These are phyloP conservation scores for Calycina herbarum DNA, from an alignment of 2,329 filamentous ascomycete species.

Conservation along the genomic window DNA sequence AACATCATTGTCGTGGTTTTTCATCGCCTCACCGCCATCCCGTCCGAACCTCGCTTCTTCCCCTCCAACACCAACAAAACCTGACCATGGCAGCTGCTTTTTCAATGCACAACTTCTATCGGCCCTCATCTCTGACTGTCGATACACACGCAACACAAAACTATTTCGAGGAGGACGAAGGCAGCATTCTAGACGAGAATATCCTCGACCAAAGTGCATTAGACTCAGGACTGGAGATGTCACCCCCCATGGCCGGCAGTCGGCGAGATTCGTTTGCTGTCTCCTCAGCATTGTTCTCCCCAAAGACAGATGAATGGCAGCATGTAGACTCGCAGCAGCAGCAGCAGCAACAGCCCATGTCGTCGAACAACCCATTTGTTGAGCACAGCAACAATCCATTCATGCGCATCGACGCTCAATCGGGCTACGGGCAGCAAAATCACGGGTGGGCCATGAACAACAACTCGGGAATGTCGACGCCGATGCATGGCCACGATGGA, in stretches of 20 bases:
- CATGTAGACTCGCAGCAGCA: constrained; percentile 62
- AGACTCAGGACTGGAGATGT: constrained; percentile 64
- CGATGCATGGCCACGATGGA: constrained; percentile 69
- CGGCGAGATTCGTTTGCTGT: constrained; percentile 64
- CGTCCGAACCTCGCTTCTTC: constrained; percentile 28
- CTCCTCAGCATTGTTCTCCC: constrained; percentile 60
- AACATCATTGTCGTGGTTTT: not conserved
- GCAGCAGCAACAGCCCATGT: constrained; percentile 38
- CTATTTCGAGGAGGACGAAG: constrained; percentile 62
- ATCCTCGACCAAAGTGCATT: constrained; percentile 59
- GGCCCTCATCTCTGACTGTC: constrained; percentile 36
- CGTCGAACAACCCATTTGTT: constrained; percentile 64
- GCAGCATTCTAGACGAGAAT: constrained; percentile 59
- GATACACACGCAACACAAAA: constrained; percentile 43
- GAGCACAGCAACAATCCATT: constrained; percentile 64
- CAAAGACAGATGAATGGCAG: constrained; percentile 65
- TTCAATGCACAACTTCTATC: constrained; percentile 37
- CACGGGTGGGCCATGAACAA: constrained; percentile 41
- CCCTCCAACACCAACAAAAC: constrained; percentile 23
- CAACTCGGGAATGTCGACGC: constrained; percentile 70
- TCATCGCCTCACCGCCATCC: constrained; percentile 33
- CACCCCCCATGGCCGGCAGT: constrained; percentile 61
- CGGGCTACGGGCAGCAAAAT: constrained; percentile 35
- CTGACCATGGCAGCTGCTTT: constrained; percentile 33
- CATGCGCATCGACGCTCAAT: constrained; percentile 60